Evolutionary conservation across 2,329 filamentous ascomycete species (phyloP), one percentile per base, ranked within the genome.

Genomic region (Aspergillus puulaauensis): DNA sequence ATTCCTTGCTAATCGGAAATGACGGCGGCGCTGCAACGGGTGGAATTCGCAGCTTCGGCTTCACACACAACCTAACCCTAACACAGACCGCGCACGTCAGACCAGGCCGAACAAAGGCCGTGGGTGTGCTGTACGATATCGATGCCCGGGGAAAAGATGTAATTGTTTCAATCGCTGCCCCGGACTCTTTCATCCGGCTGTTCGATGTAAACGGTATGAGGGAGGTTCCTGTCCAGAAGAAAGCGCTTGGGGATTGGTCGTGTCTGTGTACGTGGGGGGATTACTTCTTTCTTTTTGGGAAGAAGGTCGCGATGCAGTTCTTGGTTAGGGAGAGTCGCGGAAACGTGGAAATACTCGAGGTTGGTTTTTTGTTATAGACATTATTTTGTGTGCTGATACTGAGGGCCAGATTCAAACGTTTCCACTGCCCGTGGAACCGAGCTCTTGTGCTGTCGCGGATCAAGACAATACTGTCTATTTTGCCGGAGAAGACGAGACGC

Each of bases 401-500:
- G 24, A 40, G 6, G 12, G 9, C 1, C 5, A 57, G 55, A 24
- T 62, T 11, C 79, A 81, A 74, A 75, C 73, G 3, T 80, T 81
- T 56, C 60, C 70, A 0, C 69, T 75, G 0, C 71, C 72, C 0
- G 71, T 78, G 11, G 79, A 82, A 54, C 70, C 74, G 3, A 75
- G 77, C 3, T 74, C 77, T 0, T 82, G 79, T 52, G 75, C 77
- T 5, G 71, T 75, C 8, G 78, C 76, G 1, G 58, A 68, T 1
- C 66, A 69, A n/a, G 50, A 45, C 11, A 67, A 70, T 0, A 67
- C 66, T 8, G 70, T 81, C 48, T 79, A 54, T 3, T 15, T 54
- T 1, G 52, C 52, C n/a, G 52, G 21, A 15, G 52, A 54, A 8
- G 52, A 54, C 15, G 12, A 31, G 1, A 54, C 23, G 0, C 17